Evolutionary conservation across 495 filamentous ascomycete genomes (phyloP).

Genomic region (Peziza echinospora): DNA sequence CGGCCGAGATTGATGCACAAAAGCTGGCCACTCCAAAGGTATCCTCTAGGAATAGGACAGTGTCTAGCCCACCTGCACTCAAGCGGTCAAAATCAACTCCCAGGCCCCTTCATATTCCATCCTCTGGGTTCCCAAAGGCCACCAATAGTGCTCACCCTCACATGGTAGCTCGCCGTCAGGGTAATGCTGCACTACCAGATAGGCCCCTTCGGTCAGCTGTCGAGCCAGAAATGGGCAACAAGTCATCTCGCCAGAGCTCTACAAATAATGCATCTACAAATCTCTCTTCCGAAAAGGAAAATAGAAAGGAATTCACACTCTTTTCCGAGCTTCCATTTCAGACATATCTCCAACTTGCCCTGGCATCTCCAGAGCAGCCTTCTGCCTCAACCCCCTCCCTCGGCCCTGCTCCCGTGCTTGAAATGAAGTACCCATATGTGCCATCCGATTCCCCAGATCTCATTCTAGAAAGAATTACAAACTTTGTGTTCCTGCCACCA

Average conservation of each 20-base stretch:
- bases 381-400: neutral
- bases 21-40: too few species aligned
- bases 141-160: neutral
- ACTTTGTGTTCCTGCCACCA: constrained; percentile 63
- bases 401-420: constrained; percentile 2
- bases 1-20: neutral
- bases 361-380: constrained; percentile 12
- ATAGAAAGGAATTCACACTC: neutral
- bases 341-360: constrained; percentile 16
- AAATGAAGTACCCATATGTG: constrained; percentile 2
- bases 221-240: neutral
- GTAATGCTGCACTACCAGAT: neutral
- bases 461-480: constrained; percentile 80
- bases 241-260: neutral
- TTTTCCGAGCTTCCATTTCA: constrained; percentile 17
- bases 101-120: neutral
- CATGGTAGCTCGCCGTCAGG: neutral
- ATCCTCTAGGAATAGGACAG: neutral
- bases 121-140: neutral
- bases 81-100: neutral
- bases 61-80: neutral
- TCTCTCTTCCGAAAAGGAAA: neutral
- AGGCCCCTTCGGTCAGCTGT: neutral
- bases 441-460: constrained; percentile 69
- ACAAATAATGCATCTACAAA: neutral